A percentile compares a stretch with the other conserved stretches of the same genome.
These are phyloP conservation scores for Raddia distichophylla DNA, from an alignment of 176 grass and related monocot genomes.

Conservation along the genomic window DNA sequence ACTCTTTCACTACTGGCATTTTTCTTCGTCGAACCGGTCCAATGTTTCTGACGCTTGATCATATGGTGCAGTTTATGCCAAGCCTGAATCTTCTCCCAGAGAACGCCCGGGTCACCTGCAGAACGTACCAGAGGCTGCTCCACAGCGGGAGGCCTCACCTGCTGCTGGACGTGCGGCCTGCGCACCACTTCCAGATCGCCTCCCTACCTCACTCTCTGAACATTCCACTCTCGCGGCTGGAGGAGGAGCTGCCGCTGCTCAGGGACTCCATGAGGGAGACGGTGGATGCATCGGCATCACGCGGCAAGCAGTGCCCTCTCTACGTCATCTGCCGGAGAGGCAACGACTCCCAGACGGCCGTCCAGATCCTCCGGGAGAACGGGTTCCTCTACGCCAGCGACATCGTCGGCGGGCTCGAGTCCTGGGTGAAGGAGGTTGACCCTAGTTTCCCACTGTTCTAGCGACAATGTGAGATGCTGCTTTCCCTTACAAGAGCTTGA, in stretches of 20 bases:
- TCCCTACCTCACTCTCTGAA: slow-evolving; percentile 71
- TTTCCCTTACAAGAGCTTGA: no score
- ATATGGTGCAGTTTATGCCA: slow-evolving; percentile 53
- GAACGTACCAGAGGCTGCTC: slow-evolving; percentile 63
- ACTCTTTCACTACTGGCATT: background rate
- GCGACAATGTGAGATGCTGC: background rate
- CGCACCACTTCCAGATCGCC: slow-evolving; percentile 86
- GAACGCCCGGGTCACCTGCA: slow-evolving; percentile 60
- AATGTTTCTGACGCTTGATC: background rate
- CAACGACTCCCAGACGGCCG: slow-evolving; percentile 74
- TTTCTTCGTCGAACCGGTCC: background rate
- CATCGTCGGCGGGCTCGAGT: slow-evolving; percentile 78
- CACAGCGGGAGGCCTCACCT: slow-evolving; percentile 59
- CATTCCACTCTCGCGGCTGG: slow-evolving; percentile 61
- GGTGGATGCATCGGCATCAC: background rate
- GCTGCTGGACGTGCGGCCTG: slow-evolving; percentile 73
- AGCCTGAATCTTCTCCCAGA: slow-evolving; percentile 58
- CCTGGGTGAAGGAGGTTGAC: slow-evolving; percentile 69
- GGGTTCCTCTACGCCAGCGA: slow-evolving; percentile 69
- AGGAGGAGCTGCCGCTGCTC: slow-evolving; percentile 60
- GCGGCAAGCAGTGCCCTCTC: slow-evolving; percentile 37
- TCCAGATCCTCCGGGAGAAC: slow-evolving; percentile 66
- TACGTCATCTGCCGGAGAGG: slow-evolving; percentile 86
- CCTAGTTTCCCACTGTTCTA: slow-evolving; percentile 70
- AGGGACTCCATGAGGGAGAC: slow-evolving; percentile 47